Percentiles rank a stretch among this genome's conserved stretches.
Evolutionary conservation across 2,329 filamentous ascomycete genomes (phyloP).

Genomic region (Chaetomium olivaceum): DNA sequence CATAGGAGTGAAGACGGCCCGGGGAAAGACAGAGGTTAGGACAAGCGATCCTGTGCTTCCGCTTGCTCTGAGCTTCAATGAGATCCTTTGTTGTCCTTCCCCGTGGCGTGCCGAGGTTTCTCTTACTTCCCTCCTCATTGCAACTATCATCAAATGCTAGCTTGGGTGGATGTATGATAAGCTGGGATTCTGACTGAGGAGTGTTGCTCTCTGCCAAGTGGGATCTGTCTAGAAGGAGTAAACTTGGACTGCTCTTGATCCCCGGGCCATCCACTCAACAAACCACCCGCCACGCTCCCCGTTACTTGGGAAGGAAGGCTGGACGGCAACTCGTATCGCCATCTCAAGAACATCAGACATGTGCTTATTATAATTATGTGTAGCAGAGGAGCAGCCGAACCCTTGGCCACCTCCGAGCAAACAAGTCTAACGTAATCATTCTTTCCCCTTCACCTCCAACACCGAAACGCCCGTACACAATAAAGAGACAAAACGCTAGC

Average conservation of each 20-base stretch:
- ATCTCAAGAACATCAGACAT: too few relatives aligned
- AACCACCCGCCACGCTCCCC: neutral
- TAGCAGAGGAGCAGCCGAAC: neutral
- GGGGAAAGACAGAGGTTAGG: too few relatives aligned
- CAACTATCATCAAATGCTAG: neutral
- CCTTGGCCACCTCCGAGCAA: neutral
- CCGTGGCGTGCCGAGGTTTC: too few relatives aligned
- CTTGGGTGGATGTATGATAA: neutral
- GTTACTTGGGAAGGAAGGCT: neutral
- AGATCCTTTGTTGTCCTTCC: too few relatives aligned
- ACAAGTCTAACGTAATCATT: neutral
- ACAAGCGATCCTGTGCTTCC: too few relatives aligned
- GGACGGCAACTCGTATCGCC: neutral
- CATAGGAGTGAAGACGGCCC: too few relatives aligned
- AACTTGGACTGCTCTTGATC: neutral
- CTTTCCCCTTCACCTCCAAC: neutral
- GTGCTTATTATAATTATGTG: too few relatives aligned
- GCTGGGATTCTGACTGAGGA: neutral
- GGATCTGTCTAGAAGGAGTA: neutral
- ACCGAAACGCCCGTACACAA: neutral
- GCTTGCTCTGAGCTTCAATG: too few relatives aligned
- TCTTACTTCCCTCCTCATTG: too few relatives aligned
- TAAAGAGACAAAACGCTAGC: neutral
- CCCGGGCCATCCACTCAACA: too few relatives aligned
- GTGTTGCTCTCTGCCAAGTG: neutral